A percentile compares a stretch with the other conserved stretches of the same genome.
phyloP scores from a whole-genome alignment of 192 early-diverging fungal species.

The Coemansia sp. region DNA sequence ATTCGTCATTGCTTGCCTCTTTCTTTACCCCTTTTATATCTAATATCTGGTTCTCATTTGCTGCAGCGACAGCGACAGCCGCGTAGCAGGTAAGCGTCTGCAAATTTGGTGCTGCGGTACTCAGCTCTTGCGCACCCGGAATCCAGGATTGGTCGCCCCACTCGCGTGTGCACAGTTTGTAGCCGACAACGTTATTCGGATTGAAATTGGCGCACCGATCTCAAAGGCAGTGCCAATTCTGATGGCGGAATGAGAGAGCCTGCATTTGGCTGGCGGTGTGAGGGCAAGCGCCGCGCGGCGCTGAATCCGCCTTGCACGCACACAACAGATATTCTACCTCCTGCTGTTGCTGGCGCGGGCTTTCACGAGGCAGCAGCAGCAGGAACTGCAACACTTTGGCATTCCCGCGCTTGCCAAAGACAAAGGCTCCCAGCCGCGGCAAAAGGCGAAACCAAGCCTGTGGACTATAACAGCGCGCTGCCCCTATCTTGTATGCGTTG shows the following conservation, averaged over 20 bases:
- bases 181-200: neutral
- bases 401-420: neutral
- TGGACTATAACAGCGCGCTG: neutral
- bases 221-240: neutral
- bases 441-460: neutral
- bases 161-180: neutral
- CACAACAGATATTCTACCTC: neutral
- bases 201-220: conserved; percentile 3
- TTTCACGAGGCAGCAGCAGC: neutral
- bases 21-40: neutral
- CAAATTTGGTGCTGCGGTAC: neutral
- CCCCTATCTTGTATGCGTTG: neutral
- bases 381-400: neutral
- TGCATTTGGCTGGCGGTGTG: neutral
- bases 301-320: neutral
- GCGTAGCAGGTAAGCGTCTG: conserved; percentile 7
- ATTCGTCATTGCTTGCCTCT: neutral
- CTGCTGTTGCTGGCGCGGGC: neutral
- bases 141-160: neutral
- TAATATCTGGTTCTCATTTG: neutral
- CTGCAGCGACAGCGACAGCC: neutral
- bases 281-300: neutral
- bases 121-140: neutral
- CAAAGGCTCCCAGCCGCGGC: too few relatives aligned
- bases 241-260: conserved; percentile 16